Conservation (phyloP, 208 protist species). For the Leishmania lainsoni region DNA sequence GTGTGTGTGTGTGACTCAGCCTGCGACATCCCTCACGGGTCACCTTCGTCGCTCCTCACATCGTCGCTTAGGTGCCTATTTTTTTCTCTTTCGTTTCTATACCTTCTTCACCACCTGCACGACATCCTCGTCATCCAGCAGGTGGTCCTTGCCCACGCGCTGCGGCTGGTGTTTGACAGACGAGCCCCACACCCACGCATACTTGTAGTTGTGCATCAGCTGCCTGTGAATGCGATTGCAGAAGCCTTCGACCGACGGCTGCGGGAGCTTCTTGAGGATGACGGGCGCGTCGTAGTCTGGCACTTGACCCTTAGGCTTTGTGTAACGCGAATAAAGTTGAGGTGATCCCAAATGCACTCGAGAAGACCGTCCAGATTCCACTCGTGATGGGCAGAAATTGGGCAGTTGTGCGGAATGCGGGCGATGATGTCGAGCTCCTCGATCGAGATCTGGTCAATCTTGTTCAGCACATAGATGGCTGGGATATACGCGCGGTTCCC, state of each 20-base stretch:
- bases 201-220: slow-evolving; percentile 98
- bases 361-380: slow-evolving; percentile 98
- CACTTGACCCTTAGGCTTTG: slow-evolving; percentile 97
- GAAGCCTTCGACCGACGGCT: slow-evolving; percentile 95
- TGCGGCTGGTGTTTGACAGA: slow-evolving; percentile 98
- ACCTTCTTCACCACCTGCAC: slow-evolving; percentile 98
- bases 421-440: slow-evolving; percentile 97
- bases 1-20: neutral
- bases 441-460: slow-evolving; percentile 98
- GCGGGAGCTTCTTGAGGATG: slow-evolving; percentile 90
- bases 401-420: slow-evolving; percentile 96
- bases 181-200: slow-evolving; percentile 98
- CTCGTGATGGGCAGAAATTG: slow-evolving; percentile 95
- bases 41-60: neutral
- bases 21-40: neutral
- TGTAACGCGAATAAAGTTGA: slow-evolving; percentile 98
- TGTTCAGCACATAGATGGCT: slow-evolving; percentile 98
- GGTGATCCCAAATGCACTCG: slow-evolving; percentile 99
- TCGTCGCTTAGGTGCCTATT: neutral
- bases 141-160: slow-evolving; percentile 96
- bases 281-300: slow-evolving; percentile 98
- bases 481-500: slow-evolving; percentile 97
- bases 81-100: slow-evolving; percentile 32
- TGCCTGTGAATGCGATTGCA: slow-evolving; percentile 98
- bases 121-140: slow-evolving; percentile 98